phyloP scores from a whole-genome alignment of 2,329 filamentous ascomycete species.

The Monosporascus sp. region DNA sequence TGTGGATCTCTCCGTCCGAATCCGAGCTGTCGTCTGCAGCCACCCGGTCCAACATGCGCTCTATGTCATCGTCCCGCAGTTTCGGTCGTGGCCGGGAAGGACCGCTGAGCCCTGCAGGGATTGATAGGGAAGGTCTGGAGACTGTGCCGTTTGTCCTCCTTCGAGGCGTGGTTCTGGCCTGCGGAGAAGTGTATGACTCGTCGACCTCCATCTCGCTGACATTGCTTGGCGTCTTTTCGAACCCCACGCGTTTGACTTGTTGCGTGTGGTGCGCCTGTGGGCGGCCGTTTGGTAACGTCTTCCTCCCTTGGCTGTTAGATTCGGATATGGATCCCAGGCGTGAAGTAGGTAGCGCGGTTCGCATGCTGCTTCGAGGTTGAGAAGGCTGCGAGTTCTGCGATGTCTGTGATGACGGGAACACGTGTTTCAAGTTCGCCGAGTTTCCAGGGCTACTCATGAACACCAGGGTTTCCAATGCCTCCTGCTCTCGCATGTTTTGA shows the following conservation, averaged over 20 bases:
- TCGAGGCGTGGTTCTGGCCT: conserved; percentile 35
- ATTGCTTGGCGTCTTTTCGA: conserved; percentile 39
- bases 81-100: conserved; percentile 34
- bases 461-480: conserved; percentile 73
- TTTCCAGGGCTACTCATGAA: conserved; percentile 80
- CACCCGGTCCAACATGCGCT: conserved; percentile 51
- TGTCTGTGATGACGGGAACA: conserved; percentile 39
- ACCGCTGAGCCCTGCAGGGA: conserved; percentile 44
- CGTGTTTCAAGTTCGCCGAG: conserved; percentile 56
- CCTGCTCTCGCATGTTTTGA: conserved; percentile 68
- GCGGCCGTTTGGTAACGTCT: conserved; percentile 46
- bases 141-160: conserved; percentile 37
- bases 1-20: conserved; percentile 52
- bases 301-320: conserved; percentile 36
- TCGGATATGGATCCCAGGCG: conserved; percentile 21
- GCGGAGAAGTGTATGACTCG: conserved; percentile 30
- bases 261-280: conserved; percentile 28
- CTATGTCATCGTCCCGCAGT: conserved; percentile 51
- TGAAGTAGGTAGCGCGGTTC: conserved; percentile 42
- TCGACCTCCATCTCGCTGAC: conserved; percentile 45
- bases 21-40: conserved; percentile 49
- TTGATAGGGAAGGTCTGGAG: conserved; percentile 33
- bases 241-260: conserved; percentile 39
- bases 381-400: conserved; percentile 33
- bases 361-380: conserved; percentile 22